Conservation (phyloP, 257 asterid species). For the Gentiana straminea region DNA sequence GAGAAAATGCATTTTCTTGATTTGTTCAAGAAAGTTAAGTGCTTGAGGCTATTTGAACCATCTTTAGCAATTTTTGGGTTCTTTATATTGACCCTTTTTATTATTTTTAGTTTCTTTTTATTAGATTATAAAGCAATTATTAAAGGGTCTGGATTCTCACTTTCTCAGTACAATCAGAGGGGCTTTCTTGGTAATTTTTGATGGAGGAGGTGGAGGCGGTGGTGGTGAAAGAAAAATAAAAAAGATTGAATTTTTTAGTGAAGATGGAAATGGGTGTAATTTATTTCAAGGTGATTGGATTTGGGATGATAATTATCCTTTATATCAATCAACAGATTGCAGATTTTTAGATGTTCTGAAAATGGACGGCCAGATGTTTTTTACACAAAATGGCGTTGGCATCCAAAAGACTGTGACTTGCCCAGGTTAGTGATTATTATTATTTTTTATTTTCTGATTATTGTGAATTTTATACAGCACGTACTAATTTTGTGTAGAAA, state of each 20-base stretch:
- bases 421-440: conserved; percentile 53
- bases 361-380: conserved; percentile 92
- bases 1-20: conserved; percentile 23
- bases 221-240: conserved; percentile 7
- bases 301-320: conserved; percentile 88
- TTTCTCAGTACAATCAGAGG: conserved; percentile 48
- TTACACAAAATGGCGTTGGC: conserved; percentile 98
- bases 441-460: too few species aligned
- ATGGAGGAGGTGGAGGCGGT: too few species aligned
- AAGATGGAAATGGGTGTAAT: conserved; percentile 48
- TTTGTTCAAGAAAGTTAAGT: conserved; percentile 57
- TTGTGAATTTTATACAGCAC: too few species aligned
- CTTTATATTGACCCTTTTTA: conserved; percentile 29
- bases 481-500: too few species aligned
- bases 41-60: conserved; percentile 69
- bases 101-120: conserved; percentile 50
- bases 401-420: conserved; percentile 78
- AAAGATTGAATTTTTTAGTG: conserved; percentile 55
- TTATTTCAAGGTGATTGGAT: conserved; percentile 95
- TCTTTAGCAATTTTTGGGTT: conserved; percentile 68
- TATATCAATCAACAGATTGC: conserved; percentile 71
- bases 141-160: conserved; percentile 39
- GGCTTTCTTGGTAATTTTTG: conserved; percentile 48
- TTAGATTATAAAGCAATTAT: conserved; percentile 49
- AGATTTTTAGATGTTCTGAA: conserved; percentile 74